Evolutionary conservation across 495 filamentous ascomycete species (phyloP), one percentile per base, ranked within the genome.

Genomic region (Xylaria longipes): DNA sequence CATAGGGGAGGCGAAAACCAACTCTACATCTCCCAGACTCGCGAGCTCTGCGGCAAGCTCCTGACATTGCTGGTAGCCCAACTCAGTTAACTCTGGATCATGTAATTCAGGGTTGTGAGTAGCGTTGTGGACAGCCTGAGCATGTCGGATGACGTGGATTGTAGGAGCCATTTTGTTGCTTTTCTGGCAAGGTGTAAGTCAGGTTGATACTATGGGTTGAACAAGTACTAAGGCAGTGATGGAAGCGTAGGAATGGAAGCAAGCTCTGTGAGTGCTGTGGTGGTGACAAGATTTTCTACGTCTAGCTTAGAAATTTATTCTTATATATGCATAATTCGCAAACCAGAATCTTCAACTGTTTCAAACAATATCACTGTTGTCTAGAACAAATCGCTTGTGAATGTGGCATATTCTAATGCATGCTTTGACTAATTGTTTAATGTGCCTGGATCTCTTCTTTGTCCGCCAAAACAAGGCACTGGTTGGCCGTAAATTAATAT

Each of bases 71-170:
- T 35, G 2, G 22, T 15, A 25, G 5, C 65, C 65, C 2, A 8
- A 1, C 1, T 33, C 20, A 17, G 65, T 41, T 25, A 57, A 31
- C 41, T n/a, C 20, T 1, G 65, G 65, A 5, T 39, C 33, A 20
- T 3, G 20, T 0, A 15, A 2, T 0, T 57, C 15, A 33, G 1
- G 3, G n/a, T 20, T 33, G 12, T 15, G n/a, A 11, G 29, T 27
- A 25, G 29, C 37, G 29, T 45, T 57, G 52, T 58, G 11, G 7
- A n/a, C 0, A 0, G 22, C 50, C 25, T 68, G 14, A 9, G 65
- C 65, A 4, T 43, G 25, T 39, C 65, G 37, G 65, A 68, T n/a
- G n/a, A 68, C 0, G 5, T 68, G 50, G 7, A 68, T 33, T 33
- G 50, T 68, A 5, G 64, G 64, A 39, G 64, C 5, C 64, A 66